phyloP scores from a whole-genome alignment of 768 basidiomycete species.

The Boletus subcaerulescens region DNA sequence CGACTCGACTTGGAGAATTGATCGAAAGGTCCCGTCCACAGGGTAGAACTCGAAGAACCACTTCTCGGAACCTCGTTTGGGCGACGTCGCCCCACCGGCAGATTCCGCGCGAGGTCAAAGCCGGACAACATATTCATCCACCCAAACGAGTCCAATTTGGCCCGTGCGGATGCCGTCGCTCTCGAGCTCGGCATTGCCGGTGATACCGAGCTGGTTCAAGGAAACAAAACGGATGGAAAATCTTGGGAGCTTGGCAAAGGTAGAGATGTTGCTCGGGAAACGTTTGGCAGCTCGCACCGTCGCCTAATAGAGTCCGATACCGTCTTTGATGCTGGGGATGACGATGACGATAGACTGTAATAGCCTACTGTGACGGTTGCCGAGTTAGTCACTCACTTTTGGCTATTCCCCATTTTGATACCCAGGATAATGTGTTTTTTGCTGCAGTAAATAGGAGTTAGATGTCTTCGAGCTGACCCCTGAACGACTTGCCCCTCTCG shows the following conservation, averaged over 20 bases:
- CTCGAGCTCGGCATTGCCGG: conserved; percentile 50
- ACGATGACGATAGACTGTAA: conserved; percentile 9
- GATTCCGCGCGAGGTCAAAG: conserved; percentile 50
- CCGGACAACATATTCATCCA: conserved; percentile 62
- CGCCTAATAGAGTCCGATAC: conserved; percentile 1
- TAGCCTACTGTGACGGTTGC: neutral
- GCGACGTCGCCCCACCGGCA: conserved; percentile 6
- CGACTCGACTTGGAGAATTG: neutral
- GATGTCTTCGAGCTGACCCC: neutral
- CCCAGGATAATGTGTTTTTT: too few relatives aligned
- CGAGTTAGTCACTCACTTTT: neutral
- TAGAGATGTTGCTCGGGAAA: conserved; percentile 45
- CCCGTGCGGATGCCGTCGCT: conserved; percentile 63
- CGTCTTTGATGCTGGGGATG: conserved; percentile 11
- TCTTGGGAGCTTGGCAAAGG: conserved; percentile 55
- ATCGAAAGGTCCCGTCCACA: neutral
- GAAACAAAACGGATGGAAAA: conserved; percentile 36
- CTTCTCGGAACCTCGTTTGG: conserved; percentile 17
- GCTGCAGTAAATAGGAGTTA: too few relatives aligned
- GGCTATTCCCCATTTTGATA: too few relatives aligned
- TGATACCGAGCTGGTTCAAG: conserved; percentile 47
- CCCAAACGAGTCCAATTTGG: conserved; percentile 58
- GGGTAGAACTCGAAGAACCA: conserved; percentile 16
- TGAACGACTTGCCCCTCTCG: neutral
- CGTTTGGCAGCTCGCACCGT: conserved; percentile 32